phyloP scores from a whole-genome alignment of 2,329 filamentous ascomycete genomes.

The Seiridium cupressi region DNA sequence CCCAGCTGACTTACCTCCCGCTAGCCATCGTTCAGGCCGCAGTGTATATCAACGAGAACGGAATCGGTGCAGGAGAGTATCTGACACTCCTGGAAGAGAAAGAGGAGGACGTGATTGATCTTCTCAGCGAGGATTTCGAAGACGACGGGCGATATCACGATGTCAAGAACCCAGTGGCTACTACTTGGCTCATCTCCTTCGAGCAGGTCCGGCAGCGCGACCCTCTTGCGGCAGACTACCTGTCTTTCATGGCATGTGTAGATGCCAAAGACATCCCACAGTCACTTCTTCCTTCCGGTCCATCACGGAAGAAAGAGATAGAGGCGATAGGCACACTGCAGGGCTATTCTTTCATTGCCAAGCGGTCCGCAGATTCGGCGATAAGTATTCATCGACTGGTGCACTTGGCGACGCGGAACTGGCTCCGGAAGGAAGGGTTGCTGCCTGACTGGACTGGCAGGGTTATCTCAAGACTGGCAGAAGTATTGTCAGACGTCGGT shows the following conservation, averaged over 20 bases:
- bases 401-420: slow-evolving; percentile 25
- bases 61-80: not conserved
- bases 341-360: slow-evolving; percentile 25
- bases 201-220: slow-evolving; percentile 26
- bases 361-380: slow-evolving; percentile 13
- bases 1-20: not conserved
- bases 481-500: not conserved
- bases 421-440: slow-evolving; percentile 16
- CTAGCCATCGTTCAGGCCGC: slow-evolving; percentile 10
- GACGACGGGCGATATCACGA: not conserved
- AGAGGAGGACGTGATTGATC: not conserved
- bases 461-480: not conserved
- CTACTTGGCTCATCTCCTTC: slow-evolving; percentile 36
- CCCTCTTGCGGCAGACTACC: slow-evolving; percentile 26
- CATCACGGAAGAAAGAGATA: slow-evolving; percentile 12
- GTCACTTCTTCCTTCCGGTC: slow-evolving; percentile 22
- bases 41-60: not conserved
- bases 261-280: slow-evolving; percentile 31
- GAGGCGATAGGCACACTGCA: slow-evolving; percentile 24
- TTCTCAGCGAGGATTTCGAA: not conserved
- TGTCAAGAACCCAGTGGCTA: slow-evolving; percentile 27
- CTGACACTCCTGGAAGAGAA: not conserved
- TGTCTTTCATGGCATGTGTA: slow-evolving; percentile 34
- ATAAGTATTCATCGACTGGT: slow-evolving; percentile 31
- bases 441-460: not conserved